phyloP scores from a whole-genome alignment of 768 basidiomycete genomes.

The Hydnomerulius pinastri region DNA sequence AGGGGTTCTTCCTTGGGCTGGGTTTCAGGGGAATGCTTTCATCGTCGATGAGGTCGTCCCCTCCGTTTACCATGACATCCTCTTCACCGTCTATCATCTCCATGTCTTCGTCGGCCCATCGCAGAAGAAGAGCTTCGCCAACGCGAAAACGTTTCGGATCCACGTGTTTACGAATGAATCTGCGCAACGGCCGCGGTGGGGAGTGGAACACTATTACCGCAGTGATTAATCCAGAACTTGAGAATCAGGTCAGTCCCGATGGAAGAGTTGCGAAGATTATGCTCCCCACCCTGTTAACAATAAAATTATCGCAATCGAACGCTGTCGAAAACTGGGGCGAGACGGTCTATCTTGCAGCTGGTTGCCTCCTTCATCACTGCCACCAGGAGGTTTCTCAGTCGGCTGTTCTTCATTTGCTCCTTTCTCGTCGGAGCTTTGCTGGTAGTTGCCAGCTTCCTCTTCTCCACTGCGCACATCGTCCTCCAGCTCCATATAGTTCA shows the following conservation, averaged over 20 bases:
- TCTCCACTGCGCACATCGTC: not conserved
- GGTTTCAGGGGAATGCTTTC: slow-evolving; percentile 7
- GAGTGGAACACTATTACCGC: not conserved
- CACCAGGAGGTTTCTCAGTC: not conserved
- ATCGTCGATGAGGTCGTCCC: not conserved
- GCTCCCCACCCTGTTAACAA: not conserved
- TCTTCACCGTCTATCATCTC: not conserved
- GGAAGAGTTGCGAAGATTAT: not conserved
- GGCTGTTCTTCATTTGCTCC: not conserved
- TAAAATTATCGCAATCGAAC: not conserved
- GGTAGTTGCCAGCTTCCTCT: not conserved
- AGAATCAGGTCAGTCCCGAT: not conserved
- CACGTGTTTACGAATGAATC: too few species aligned
- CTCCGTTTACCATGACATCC: not conserved
- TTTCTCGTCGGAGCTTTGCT: too few species aligned
- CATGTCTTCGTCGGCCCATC: slow-evolving; percentile 2
- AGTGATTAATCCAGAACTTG: not conserved
- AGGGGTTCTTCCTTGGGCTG: slow-evolving; percentile 1
- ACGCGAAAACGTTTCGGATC: slow-evolving; percentile 1
- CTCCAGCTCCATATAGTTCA: not conserved
- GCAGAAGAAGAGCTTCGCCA: slow-evolving; percentile 1
- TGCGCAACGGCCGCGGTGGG: not conserved
- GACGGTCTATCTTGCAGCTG: not conserved
- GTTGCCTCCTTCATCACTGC: not conserved
- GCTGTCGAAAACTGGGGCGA: too few species aligned